phyloP scores from a whole-genome alignment of 352 stramenopile genomes.

The Phytopythium vexans region DNA sequence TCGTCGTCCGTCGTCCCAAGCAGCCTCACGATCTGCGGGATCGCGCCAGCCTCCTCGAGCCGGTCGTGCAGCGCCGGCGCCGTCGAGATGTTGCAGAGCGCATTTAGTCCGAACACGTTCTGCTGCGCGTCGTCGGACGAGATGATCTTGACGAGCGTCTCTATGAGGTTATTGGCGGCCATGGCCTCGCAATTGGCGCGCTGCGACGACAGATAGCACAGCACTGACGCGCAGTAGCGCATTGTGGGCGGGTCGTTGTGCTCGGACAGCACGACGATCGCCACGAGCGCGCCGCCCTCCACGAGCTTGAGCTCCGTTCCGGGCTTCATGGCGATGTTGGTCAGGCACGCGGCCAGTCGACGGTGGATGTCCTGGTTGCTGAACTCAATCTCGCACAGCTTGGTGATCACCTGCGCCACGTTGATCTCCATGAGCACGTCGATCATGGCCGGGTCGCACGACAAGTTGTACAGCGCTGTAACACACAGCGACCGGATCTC shows the following conservation, averaged over 20 bases:
- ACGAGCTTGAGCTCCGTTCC: conserved; percentile 58
- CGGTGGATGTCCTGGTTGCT: conserved; percentile 77
- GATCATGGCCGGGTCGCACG: conserved; percentile 63
- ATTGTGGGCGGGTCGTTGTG: conserved; percentile 69
- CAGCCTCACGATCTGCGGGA: conserved; percentile 49
- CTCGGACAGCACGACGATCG: conserved; percentile 65
- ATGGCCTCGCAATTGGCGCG: conserved; percentile 76
- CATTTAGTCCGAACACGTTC: conserved; percentile 69
- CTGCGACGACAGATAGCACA: conserved; percentile 69
- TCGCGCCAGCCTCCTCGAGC: conserved; percentile 53
- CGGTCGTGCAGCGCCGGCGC: conserved; percentile 62
- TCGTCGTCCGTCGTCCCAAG: conserved; percentile 36
- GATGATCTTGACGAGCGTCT: conserved; percentile 66
- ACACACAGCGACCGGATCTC: conserved; percentile 81
- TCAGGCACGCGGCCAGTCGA: conserved; percentile 67
- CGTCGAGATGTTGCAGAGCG: conserved; percentile 77
- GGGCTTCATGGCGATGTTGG: conserved; percentile 65
- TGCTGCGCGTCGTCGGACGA: conserved; percentile 47
- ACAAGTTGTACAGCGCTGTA: conserved; percentile 82
- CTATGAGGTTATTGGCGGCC: conserved; percentile 55
- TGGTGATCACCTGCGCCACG: conserved; percentile 80
- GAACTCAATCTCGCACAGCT: conserved; percentile 85
- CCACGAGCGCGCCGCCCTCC: conserved; percentile 59
- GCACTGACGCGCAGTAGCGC: conserved; percentile 63
- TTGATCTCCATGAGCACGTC: conserved; percentile 84